Evolutionary conservation across 768 basidiomycete genomes (phyloP), one percentile per base, ranked within the genome.

Genomic region (Auricularia cornea): DNA sequence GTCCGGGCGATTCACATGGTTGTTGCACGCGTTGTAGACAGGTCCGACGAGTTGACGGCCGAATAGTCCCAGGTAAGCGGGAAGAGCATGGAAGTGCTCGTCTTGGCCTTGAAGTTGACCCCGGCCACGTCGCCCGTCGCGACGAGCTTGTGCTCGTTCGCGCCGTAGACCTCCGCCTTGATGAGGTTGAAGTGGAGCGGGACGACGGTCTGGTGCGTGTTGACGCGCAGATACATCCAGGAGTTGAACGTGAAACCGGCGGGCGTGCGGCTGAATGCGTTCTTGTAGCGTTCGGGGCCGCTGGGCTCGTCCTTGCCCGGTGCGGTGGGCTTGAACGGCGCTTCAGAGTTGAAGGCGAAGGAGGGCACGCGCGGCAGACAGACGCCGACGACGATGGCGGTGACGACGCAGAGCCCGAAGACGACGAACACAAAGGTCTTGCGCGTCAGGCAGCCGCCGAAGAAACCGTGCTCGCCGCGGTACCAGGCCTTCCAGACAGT

Each of bases 191-290:
- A 86, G 38, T 82, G 85, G 59, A 94, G 72, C 3, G 94, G 94
- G 14, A 96, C 78, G 70, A 84, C 90, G 69, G 90, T 94, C 68
- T 76, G 75, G 16, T 75, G 77, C 8, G 92, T 93, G 75, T 96
- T 84, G 59, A 91, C 80, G 74, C 92, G 82, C 12, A 98, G 77
- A 23, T 87, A 80, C 20, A 92, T 84, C 52, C 80, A 79, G 0
- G 87, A 91, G 2, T 89, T 83, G 80, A 98, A 98, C 38, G 88
- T 84, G 75, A 96, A 98, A 74, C 96, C 96, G 62, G 94, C 87
- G 0, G 93, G 94, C 1, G 79, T 73, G 63, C 90, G 84, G 38
- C 82, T 86, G 77, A 98, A 96, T 38, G 75, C 72, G 1, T 79
- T 80, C 2, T 65, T 44, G 63, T 48, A 16, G 57, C 59, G 40